Percentiles rank a stretch among this genome's conserved stretches.
Evolutionary conservation across 345 rosid genomes (phyloP).

Genomic region (Psidium guajava): DNA sequence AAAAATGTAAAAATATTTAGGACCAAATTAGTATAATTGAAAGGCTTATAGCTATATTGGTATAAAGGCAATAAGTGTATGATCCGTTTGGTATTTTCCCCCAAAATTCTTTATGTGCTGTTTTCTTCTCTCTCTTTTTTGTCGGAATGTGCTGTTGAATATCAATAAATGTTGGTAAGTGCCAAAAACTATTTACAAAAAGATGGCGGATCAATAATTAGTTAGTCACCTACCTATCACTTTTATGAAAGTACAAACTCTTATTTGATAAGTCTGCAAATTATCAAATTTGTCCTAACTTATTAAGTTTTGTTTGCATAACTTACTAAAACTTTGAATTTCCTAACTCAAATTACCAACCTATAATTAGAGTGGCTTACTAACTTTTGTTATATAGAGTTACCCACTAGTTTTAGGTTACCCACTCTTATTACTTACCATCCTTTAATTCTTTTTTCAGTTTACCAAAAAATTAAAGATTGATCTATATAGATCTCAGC

Average conservation of each 20-base stretch:
- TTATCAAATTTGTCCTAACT: background rate
- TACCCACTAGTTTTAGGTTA: background rate
- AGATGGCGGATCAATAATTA: background rate
- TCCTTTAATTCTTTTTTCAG: background rate
- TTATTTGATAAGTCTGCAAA: background rate
- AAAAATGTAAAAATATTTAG: too few species aligned
- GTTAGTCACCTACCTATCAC: background rate
- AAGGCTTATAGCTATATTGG: too few species aligned
- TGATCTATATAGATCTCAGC: background rate
- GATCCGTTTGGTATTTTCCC: too few species aligned
- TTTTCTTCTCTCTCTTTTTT: too few species aligned
- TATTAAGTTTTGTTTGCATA: background rate
- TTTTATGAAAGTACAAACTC: background rate
- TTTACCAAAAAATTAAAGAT: too few species aligned
- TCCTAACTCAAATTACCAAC: background rate
- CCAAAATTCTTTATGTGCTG: too few species aligned
- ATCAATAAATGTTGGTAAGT: background rate
- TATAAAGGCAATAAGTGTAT: too few species aligned
- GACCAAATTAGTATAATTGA: too few species aligned
- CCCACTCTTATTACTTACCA: background rate
- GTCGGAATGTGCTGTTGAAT: too few species aligned
- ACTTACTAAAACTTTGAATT: background rate
- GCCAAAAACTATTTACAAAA: background rate
- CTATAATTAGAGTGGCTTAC: background rate
- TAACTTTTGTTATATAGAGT: background rate